A percentile compares a stretch with the other conserved stretches of the same genome.
Conservation (phyloP, 257 asterid genomes). For the Scutellaria baicalensis region DNA sequence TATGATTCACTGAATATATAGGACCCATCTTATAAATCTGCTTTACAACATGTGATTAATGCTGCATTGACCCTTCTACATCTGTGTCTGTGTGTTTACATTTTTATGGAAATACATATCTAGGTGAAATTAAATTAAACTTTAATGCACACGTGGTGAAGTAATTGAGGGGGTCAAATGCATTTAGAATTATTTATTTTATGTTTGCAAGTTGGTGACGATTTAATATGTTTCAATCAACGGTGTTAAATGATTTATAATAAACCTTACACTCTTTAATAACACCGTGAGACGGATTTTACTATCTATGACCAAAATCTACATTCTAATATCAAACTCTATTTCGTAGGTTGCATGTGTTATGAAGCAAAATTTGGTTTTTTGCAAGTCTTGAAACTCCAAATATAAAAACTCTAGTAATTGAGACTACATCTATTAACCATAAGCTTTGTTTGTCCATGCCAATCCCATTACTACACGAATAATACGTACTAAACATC, state of each 20-base stretch:
- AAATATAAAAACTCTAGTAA: no score
- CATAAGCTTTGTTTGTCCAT: no score
- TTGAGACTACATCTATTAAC: no score
- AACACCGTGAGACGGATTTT: no score
- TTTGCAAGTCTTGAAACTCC: no score
- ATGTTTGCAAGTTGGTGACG: neutral
- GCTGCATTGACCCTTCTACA: neutral
- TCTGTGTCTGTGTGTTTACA: neutral
- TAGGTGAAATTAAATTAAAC: neutral
- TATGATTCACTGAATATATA: neutral
- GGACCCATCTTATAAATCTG: neutral
- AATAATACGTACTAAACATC: no score
- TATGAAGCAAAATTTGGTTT: no score
- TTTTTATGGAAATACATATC: neutral
- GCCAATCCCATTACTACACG: no score
- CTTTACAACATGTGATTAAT: neutral
- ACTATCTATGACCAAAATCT: no score
- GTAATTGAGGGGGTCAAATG: constrained; percentile 6
- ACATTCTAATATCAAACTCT: no score
- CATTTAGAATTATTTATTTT: neutral
- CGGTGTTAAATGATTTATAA: neutral
- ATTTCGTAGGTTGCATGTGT: no score
- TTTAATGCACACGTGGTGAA: constrained; percentile 21
- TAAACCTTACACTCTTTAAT: no score
- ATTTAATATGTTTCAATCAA: neutral